phyloP scores from a whole-genome alignment of 2,329 filamentous ascomycete species.

The Hypoxylon rubiginosum region DNA sequence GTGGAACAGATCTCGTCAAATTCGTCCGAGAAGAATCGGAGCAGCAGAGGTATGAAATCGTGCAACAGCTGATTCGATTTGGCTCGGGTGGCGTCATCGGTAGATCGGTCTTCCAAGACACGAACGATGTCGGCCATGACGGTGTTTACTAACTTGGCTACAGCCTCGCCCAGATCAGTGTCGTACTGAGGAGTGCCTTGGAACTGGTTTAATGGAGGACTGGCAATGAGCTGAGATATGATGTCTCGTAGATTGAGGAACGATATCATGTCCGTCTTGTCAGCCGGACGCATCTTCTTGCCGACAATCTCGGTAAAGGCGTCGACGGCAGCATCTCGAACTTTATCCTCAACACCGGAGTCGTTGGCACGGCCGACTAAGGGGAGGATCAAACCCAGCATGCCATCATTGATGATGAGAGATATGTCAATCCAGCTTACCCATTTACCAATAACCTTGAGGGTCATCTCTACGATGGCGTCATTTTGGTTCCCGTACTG shows the following conservation, averaged over 20 bases:
- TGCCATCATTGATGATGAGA: constrained; percentile 88
- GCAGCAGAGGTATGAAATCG: constrained; percentile 85
- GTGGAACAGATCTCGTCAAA: constrained; percentile 98
- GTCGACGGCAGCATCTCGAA: constrained; percentile 91
- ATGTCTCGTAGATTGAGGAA: constrained; percentile 91
- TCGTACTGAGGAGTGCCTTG: constrained; percentile 90
- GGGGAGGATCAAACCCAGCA: constrained; percentile 87
- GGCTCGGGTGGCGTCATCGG: constrained; percentile 73
- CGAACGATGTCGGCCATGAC: constrained; percentile 88
- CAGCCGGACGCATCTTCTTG: constrained; percentile 96
- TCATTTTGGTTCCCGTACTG: constrained; percentile 81
- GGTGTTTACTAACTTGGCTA: constrained; percentile 95
- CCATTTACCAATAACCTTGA: constrained; percentile 96
- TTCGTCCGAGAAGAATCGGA: constrained; percentile 97
- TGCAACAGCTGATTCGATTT: constrained; percentile 87
- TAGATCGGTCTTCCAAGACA: constrained; percentile 78
- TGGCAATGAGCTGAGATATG: constrained; percentile 86
- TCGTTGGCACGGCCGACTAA: constrained; percentile 82
- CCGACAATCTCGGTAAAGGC: constrained; percentile 95
- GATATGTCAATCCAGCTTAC: constrained; percentile 99
- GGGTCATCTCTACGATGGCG: constrained; percentile 83
- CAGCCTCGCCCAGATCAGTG: constrained; percentile 92
- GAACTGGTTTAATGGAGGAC: constrained; percentile 82
- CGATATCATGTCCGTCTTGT: constrained; percentile 94
- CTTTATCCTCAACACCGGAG: constrained; percentile 76